phyloP scores from a whole-genome alignment of 805 yeast species.

The Yarrowia sp. region DNA sequence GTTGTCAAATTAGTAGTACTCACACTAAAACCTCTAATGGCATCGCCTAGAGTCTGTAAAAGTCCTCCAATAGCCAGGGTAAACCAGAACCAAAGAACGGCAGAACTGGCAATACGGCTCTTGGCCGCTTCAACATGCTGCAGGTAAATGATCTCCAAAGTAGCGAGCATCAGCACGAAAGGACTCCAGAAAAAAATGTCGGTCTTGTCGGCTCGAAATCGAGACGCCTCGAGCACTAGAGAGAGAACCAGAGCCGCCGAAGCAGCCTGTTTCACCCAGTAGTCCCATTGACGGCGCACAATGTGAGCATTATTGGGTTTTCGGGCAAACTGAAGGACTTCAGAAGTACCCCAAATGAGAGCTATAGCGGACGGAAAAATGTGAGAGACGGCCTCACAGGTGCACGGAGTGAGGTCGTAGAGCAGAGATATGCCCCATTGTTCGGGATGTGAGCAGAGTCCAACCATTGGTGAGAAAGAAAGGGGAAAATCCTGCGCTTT shows the following conservation, averaged over 20 bases:
- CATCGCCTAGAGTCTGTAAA: background rate
- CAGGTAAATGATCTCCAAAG: background rate
- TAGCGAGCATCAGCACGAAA: constrained; percentile 27
- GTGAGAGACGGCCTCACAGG: background rate
- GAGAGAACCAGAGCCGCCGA: background rate
- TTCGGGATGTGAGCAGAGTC: constrained; percentile 17
- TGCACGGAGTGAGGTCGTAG: constrained; percentile 22
- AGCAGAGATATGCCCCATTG: constrained; percentile 13
- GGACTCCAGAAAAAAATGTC: constrained; percentile 23
- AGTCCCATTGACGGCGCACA: constrained; percentile 1
- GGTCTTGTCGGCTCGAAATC: constrained; percentile 25
- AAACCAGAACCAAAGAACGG: constrained; percentile 1
- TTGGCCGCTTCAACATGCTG: constrained; percentile 1
- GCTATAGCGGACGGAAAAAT: constrained; percentile 8
- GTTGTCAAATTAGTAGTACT: background rate
- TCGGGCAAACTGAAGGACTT: background rate
- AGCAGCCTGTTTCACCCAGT: background rate
- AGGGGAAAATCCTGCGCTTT: background rate
- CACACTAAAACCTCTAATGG: background rate
- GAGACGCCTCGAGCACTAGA: constrained; percentile 6
- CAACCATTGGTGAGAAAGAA: background rate
- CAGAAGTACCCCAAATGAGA: constrained; percentile 4
- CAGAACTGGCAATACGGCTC: constrained; percentile 10
- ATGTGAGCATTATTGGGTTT: constrained; percentile 7
- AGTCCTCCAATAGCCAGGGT: constrained; percentile 25